Percentiles rank a stretch among this genome's conserved stretches.
Evolutionary conservation across 768 basidiomycete genomes (phyloP).

Genomic region (Porphyrellus cyaneotinctus): DNA sequence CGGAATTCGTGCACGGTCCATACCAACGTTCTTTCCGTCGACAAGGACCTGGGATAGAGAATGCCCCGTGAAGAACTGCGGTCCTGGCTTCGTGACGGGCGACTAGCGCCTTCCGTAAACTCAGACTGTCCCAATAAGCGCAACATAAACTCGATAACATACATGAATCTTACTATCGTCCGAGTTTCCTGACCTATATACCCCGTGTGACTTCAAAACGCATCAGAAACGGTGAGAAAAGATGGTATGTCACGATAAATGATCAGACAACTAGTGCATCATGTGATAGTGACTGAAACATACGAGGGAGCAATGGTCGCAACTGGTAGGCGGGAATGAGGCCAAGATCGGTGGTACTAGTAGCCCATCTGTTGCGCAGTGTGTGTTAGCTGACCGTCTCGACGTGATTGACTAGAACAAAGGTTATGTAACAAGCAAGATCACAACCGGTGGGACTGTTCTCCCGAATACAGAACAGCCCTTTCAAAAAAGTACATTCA

Average conservation of each 20-base stretch:
- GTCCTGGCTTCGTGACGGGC: neutral
- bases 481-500: too few species aligned
- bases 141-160: neutral
- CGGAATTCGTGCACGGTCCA: neutral
- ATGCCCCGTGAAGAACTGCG: neutral
- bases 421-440: neutral
- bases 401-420: neutral
- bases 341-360: neutral
- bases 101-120: neutral
- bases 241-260: slow-evolving; percentile 22
- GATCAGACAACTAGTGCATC: slow-evolving; percentile 8
- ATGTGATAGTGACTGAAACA: slow-evolving; percentile 21
- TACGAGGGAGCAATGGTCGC: slow-evolving; percentile 25
- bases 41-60: neutral
- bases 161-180: slow-evolving; percentile 7
- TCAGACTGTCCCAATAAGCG: neutral
- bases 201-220: slow-evolving; percentile 6
- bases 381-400: neutral
- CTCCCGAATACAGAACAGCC: too few species aligned
- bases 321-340: slow-evolving; percentile 19
- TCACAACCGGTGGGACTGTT: too few species aligned
- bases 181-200: neutral
- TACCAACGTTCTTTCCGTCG: neutral
- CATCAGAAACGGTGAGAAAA: slow-evolving; percentile 6
- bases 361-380: neutral